A percentile compares a stretch with the other conserved stretches of the same genome.
Conservation (phyloP, 441 rosid species). For the Erodium chrysanthum region DNA sequence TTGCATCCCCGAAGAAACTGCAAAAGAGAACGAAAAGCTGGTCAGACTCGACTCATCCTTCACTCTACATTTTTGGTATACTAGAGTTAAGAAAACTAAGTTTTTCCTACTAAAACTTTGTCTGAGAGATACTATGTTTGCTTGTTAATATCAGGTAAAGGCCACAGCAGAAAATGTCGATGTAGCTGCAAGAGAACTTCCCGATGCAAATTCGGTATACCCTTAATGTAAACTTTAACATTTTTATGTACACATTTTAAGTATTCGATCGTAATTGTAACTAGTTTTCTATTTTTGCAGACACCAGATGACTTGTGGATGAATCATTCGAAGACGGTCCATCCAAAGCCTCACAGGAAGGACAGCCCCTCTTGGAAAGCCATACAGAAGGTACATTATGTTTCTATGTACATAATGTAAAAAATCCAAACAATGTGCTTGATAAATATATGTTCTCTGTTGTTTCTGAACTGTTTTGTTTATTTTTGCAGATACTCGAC, state of each 20-base stretch:
- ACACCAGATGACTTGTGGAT: conserved; percentile 94
- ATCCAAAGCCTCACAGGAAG: conserved; percentile 83
- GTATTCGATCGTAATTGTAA: background rate
- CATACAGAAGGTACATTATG: conserved; percentile 68
- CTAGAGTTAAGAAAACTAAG: too few species aligned
- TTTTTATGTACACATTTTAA: background rate
- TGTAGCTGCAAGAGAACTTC: conserved; percentile 91
- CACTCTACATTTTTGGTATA: too few species aligned
- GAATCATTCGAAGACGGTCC: conserved; percentile 74
- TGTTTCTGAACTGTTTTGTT: too few species aligned
- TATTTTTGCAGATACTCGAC: conserved; percentile 36
- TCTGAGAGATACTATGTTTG: too few species aligned
- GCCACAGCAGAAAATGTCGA: conserved; percentile 84
- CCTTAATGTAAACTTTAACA: background rate
- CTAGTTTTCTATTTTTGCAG: conserved; percentile 28
- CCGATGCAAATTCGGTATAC: conserved; percentile 84
- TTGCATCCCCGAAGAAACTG: conserved; percentile 54
- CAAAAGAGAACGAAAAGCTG: conserved; percentile 63
- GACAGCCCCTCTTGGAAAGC: conserved; percentile 67
- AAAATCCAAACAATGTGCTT: too few species aligned
- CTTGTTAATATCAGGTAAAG: conserved; percentile 42
- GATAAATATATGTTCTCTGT: too few species aligned
- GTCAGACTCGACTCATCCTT: conserved; percentile 25
- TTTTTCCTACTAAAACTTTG: too few species aligned
- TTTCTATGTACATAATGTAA: too few species aligned